Evolutionary conservation across 306 rosid genomes (phyloP).

Genomic region (Dicorynia guianensis): DNA sequence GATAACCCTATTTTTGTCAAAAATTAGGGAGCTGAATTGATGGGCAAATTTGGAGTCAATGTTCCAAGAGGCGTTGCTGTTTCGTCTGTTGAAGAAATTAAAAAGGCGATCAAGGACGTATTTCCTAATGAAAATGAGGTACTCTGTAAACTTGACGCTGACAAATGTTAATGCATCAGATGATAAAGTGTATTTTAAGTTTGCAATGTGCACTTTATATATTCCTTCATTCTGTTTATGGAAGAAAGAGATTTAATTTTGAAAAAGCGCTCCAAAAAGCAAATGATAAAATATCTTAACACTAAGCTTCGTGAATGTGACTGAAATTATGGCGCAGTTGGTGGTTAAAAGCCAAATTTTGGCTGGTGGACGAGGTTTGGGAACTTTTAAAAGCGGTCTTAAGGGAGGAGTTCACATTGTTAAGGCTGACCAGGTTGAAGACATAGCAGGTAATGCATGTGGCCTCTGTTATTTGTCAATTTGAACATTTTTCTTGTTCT

Average conservation of each 20-base stretch:
- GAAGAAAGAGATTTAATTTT: not conserved
- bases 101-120: constrained; percentile 54
- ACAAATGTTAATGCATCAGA: constrained; percentile 1
- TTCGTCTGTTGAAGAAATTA: constrained; percentile 54
- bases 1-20: constrained; percentile 18
- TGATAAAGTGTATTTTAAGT: not conserved
- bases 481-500: constrained; percentile 31
- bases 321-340: constrained; percentile 51
- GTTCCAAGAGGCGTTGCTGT: constrained; percentile 64
- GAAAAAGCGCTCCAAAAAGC: not conserved
- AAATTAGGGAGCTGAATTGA: constrained; percentile 89
- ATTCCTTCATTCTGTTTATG: not conserved
- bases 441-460: constrained; percentile 78
- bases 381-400: constrained; percentile 90
- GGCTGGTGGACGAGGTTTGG: constrained; percentile 99
- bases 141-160: constrained; percentile 1
- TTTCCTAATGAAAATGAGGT: constrained; percentile 68
- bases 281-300: not conserved
- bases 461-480: constrained; percentile 11
- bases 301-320: constrained; percentile 33
- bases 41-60: constrained; percentile 87
- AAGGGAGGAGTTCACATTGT: constrained; percentile 98
- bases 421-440: constrained; percentile 83
- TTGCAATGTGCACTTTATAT: constrained; percentile 8
- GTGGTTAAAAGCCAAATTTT: constrained; percentile 72